Conservation (phyloP, 768 basidiomycete genomes). For the Suillus brevipes region DNA sequence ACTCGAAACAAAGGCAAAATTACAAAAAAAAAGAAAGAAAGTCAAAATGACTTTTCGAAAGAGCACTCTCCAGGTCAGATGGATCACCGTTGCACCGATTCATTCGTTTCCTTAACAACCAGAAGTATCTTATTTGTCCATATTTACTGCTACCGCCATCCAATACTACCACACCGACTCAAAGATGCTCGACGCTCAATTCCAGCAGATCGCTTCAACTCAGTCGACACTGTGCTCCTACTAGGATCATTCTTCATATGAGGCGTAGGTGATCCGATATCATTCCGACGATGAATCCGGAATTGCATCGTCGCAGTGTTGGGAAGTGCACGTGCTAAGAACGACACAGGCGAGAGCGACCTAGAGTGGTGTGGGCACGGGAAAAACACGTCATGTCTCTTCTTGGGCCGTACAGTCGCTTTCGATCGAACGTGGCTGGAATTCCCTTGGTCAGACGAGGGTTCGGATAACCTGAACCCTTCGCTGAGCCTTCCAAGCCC, state of each 20-base stretch:
- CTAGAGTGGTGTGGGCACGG: conserved; percentile 13
- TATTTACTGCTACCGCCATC: conserved; percentile 20
- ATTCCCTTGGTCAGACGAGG: not conserved
- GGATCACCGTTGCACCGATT: not conserved
- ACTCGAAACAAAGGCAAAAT: not conserved
- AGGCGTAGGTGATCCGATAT: conserved; percentile 25
- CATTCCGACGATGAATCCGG: conserved; percentile 17
- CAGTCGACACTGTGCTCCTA: conserved; percentile 30
- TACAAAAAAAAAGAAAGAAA: not conserved
- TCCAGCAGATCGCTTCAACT: conserved; percentile 30
- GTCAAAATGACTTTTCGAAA: conserved; percentile 4
- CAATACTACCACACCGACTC: conserved; percentile 7
- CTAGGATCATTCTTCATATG: conserved; percentile 11
- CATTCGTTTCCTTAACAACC: conserved; percentile 5
- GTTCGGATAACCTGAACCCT: conserved; percentile 20
- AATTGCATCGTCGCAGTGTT: conserved; percentile 11
- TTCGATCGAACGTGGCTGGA: conserved; percentile 12
- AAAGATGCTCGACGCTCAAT: conserved; percentile 26
- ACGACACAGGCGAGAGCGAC: conserved; percentile 12
- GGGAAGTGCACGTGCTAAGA: conserved; percentile 10
- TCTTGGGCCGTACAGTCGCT: conserved; percentile 21
- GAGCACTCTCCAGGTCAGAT: conserved; percentile 3
- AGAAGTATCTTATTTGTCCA: conserved; percentile 6
- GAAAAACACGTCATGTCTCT: conserved; percentile 31
- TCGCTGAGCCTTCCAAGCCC: conserved; percentile 30